Evolutionary conservation across 2,329 filamentous ascomycete species (phyloP), one percentile per base, ranked within the genome.

Genomic region (Nemania serpens): DNA sequence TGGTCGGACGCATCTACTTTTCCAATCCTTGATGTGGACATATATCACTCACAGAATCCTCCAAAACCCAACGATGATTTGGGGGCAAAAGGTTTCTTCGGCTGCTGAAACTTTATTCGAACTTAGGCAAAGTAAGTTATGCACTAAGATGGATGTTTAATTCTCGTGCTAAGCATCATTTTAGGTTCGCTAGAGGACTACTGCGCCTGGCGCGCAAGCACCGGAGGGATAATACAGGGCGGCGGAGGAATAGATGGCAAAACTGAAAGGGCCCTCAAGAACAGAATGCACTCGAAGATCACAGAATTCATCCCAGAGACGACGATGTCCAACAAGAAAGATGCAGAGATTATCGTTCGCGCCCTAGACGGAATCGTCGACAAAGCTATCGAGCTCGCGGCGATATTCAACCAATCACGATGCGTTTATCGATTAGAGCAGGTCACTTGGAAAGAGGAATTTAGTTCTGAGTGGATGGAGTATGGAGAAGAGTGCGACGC

Each of bases 361-460:
- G 5, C 15, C 1, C 2, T 47, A 1, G 20, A 12, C 5, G 20
- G n/a, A 7, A 59, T 63, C 18, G 9, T 61, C 20, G 45, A 53
- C 20, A 50, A 58, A 46, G 48, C 61, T 2, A 36, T 49, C 5
- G 48, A 63, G 12, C 46, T 63, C 2, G 61, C 61, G 10, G 36
- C 29, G 3, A 50, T 63, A 11, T 61, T 57, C 57, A 60, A 57
- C 18, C 34, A 42, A 45, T 63, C 58, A 15, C 48, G 52, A 42
- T 63, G 41, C 29, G 0, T 9, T 4, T 63, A 61, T 12, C 2
- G 3, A n/a, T n/a, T n/a, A n/a, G n/a, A n/a, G n/a, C n/a, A n/a
- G n/a, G n/a, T n/a, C n/a, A n/a, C n/a, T n/a, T n/a, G n/a, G n/a
- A n/a, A n/a, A n/a, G n/a, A n/a, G n/a, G n/a, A n/a, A n/a, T n/a